Evolutionary conservation across 2,329 filamentous ascomycete genomes (phyloP), one percentile per base, ranked within the genome.

Genomic region (Clathrospora elynae): DNA sequence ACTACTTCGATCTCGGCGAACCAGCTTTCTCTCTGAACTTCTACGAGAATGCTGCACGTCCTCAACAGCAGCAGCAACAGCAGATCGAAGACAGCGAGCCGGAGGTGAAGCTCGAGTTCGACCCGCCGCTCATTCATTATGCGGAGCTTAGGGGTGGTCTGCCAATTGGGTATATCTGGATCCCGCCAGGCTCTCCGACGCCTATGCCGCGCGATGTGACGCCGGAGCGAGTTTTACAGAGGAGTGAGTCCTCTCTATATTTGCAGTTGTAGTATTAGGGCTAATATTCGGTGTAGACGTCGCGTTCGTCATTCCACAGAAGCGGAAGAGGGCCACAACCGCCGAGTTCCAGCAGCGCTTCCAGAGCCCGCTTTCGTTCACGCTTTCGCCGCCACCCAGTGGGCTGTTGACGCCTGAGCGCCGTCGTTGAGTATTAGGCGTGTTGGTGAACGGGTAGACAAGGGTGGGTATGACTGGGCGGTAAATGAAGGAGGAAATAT

Each of bases 91-190:
- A 28, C 2, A 22, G 23, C 16, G 6, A 28, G 10, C 17, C 34
- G 12, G 38, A 35, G 23, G 18, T 23, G 10, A 29, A 35, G 11
- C 38, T 41, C 38, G 30, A 41, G 31, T 41, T 41, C 18, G 31
- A 41, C 18, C 30, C 38, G 13, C 38, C 38, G 6, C 38, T 41
- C 18, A 12, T 11, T 3, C 30, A 41, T 14, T 41, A 41, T 12
- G 30, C 38, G 12, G 38, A 41, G 5, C 38, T 41, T 9, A 35
- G 38, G 22, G 38, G 17, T 6, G 30, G 30, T 12, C 13, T 35
- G 12, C 30, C 38, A 13, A 29, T 41, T 13, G 38, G 38, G 12
- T 41, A 41, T 16, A 13, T 41, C 17, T 41, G 38, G 31, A 23
- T 41, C 10, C 38, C 38, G 23, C 38, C 38, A 9, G 29, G 30